Evolutionary conservation across 768 basidiomycete genomes (phyloP).

Genomic region (Suillus decipiens): DNA sequence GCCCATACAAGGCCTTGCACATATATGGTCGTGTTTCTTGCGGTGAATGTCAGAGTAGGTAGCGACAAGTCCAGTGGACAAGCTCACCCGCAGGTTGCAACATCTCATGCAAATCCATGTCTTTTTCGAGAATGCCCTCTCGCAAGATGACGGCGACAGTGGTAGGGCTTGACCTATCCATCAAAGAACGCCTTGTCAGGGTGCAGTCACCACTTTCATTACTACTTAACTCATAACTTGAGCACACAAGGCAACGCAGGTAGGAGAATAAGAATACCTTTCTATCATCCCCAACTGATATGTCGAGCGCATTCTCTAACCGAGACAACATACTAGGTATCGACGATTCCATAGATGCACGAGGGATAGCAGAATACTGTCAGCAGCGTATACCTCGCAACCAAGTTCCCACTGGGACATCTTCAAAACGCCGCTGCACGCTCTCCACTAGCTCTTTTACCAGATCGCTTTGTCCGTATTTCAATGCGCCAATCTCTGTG

Average conservation of each 20-base stretch:
- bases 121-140: slow-evolving; percentile 73
- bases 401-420: slow-evolving; percentile 80
- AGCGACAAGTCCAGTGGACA: slow-evolving; percentile 1
- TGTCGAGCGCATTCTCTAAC: slow-evolving; percentile 74
- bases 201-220: slow-evolving; percentile 72
- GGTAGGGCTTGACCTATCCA: slow-evolving; percentile 79
- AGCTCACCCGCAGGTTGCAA: slow-evolving; percentile 84
- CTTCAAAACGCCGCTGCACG: slow-evolving; percentile 85
- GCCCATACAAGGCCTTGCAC: slow-evolving; percentile 80
- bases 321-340: slow-evolving; percentile 82
- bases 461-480: slow-evolving; percentile 73
- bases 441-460: slow-evolving; percentile 76
- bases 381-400: slow-evolving; percentile 60
- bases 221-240: slow-evolving; percentile 52
- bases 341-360: slow-evolving; percentile 31
- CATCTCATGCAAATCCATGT: slow-evolving; percentile 94
- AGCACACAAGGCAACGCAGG: neutral
- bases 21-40: slow-evolving; percentile 94
- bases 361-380: neutral
- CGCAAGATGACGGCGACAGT: slow-evolving; percentile 66
- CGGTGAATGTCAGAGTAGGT: slow-evolving; percentile 13
- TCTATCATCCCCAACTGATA: slow-evolving; percentile 71
- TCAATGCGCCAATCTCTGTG: slow-evolving; percentile 77
- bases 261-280: slow-evolving; percentile 43
- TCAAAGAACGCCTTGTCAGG: slow-evolving; percentile 91